Evolutionary conservation across 805 yeast species (phyloP).

Genomic region (Candida loeiensis): DNA sequence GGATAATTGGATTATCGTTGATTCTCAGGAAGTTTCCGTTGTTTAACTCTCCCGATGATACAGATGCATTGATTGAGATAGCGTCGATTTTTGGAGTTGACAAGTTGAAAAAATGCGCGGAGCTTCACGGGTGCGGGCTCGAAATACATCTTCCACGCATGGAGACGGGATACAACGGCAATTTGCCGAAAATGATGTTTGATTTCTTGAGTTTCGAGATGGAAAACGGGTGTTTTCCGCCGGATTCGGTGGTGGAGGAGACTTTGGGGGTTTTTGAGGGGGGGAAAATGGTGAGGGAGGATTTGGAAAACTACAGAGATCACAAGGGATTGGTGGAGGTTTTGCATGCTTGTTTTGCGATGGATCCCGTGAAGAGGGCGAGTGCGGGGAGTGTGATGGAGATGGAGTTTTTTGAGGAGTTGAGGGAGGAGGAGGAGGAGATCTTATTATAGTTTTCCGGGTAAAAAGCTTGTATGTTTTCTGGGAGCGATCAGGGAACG

Average conservation of each 20-base stretch:
- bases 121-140: constrained; percentile 82
- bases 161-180: constrained; percentile 21
- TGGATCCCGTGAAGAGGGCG: constrained; percentile 57
- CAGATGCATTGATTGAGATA: constrained; percentile 84
- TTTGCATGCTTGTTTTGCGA: constrained; percentile 52
- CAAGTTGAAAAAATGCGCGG: constrained; percentile 71
- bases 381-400: constrained; percentile 55
- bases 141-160: constrained; percentile 42
- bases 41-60: constrained; percentile 90
- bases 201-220: constrained; percentile 38
- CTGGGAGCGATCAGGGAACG: too few relatives aligned
- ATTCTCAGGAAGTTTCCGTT: constrained; percentile 83
- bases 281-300: constrained; percentile 27
- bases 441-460: constrained; percentile 17
- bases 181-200: constrained; percentile 28
- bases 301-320: constrained; percentile 32
- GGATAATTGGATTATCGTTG: constrained; percentile 78
- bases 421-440: constrained; percentile 31
- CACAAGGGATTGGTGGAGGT: constrained; percentile 51
- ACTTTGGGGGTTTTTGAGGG: constrained; percentile 44
- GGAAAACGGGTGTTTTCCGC: constrained; percentile 60
- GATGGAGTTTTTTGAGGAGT: constrained; percentile 57
- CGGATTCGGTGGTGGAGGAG: constrained; percentile 69
- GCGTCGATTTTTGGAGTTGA: constrained; percentile 75
- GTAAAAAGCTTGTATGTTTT: too few relatives aligned